Evolutionary conservation across 352 stramenopile genomes (phyloP), one percentile per base, ranked within the genome.

Genomic region (Globisporangium recalcitrans): DNA sequence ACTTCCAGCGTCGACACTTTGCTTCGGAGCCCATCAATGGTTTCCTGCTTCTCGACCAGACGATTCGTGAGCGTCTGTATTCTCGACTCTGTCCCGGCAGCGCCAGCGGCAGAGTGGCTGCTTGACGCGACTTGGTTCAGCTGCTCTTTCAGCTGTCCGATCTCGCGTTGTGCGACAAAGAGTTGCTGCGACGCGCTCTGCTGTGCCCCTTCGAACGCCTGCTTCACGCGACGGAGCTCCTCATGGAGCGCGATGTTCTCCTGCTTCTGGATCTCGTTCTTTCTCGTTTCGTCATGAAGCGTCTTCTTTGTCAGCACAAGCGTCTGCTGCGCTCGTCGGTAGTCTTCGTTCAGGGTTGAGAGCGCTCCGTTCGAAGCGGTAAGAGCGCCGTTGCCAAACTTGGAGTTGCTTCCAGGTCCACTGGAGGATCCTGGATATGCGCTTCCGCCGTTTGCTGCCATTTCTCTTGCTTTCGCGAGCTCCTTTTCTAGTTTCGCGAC

Each of bases 1-100:
- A 90, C 71, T 42, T 92, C 78, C 42, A 95, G 77, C 22, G 81
- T 90, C 51, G 81, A 85, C 49, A 82, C 69, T 38, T 78, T 80
- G 62, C 70, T 90, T 1, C 82, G 83, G 36, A 92, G 49, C 0
- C 72, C 73, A 44, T 95, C 85, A 32, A 95, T 74, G 0, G 69
- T 83, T 54, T 93, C 85, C 48, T 95, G 85, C 65, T 95, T 95
- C 60, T 92, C 82, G 11, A 95, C 80, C 21, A 95, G 52, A 2
- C 82, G 71, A 57, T 91, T 90, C 21, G 85, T 95, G 29, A 95
- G 75, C 38, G 77, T 81, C 56, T 91, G 83, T 62, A 93, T 90
- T 24, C 80, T 71, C 14, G 79, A 64, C 59, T 94, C 80, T 9
- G 71, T 75, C 27, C 75, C 80, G 1, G 62, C 66, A 8, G 70